Evolutionary conservation across 1,284 basidiomycete species (phyloP).

Genomic region (Malassezia sympodialis): DNA sequence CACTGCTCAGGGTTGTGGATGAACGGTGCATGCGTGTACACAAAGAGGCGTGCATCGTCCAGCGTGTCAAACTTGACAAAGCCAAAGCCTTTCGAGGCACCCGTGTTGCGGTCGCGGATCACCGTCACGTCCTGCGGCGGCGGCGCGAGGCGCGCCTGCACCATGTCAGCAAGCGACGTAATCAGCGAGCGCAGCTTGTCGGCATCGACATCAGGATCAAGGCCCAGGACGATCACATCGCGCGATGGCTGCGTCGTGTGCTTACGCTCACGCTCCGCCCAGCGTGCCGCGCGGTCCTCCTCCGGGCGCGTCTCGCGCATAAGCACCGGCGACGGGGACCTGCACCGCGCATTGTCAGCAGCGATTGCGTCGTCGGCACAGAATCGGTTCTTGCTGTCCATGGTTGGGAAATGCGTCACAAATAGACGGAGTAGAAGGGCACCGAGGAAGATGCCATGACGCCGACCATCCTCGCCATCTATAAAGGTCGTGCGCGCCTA

Average conservation of each 20-base stretch:
- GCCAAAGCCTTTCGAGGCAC: slow-evolving; percentile 15
- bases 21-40: slow-evolving; percentile 14
- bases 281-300: not conserved
- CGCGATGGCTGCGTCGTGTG: slow-evolving; percentile 13
- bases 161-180: slow-evolving; percentile 13
- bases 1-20: slow-evolving; percentile 15
- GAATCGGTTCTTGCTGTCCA: not conserved
- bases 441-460: not conserved
- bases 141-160: slow-evolving; percentile 12
- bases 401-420: not conserved
- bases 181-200: slow-evolving; percentile 16
- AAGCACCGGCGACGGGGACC: slow-evolving; percentile 8
- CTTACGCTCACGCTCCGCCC: slow-evolving; percentile 5
- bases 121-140: slow-evolving; percentile 18
- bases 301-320: not conserved
- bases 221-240: slow-evolving; percentile 17
- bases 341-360: not conserved
- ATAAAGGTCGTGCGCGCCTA: not conserved
- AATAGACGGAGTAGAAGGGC: not conserved
- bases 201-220: slow-evolving; percentile 15
- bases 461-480: not conserved
- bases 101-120: slow-evolving; percentile 17
- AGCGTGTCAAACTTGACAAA: slow-evolving; percentile 20
- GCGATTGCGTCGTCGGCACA: not conserved
- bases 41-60: slow-evolving; percentile 18